Percentiles rank a stretch among this genome's conserved stretches.
phyloP scores from a whole-genome alignment of 495 filamentous ascomycete species.

The Xanthoparmelia taractica region DNA sequence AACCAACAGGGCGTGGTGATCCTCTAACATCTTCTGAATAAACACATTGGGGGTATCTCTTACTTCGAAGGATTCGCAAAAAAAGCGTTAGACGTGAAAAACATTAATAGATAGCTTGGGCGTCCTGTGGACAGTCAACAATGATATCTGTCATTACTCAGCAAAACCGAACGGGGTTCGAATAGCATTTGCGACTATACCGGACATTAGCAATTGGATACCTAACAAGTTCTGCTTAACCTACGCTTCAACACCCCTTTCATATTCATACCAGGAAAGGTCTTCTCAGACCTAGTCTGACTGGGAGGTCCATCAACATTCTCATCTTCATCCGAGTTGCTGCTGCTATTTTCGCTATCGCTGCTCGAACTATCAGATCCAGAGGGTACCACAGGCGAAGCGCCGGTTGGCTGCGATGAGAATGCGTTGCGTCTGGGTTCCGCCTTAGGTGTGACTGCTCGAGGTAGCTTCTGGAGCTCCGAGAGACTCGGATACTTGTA shows the following conservation, averaged over 20 bases:
- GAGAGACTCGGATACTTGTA: constrained; percentile 20
- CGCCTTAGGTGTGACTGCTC: not conserved
- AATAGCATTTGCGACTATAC: constrained; percentile 1
- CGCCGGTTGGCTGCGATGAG: not conserved
- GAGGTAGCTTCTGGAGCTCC: constrained; percentile 5
- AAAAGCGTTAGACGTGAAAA: not conserved
- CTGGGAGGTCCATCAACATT: not conserved
- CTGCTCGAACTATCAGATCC: constrained; percentile 1
- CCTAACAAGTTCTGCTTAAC: not conserved
- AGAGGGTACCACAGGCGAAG: not conserved
- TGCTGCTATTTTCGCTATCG: constrained; percentile 8
- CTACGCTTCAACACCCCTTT: constrained; percentile 6
- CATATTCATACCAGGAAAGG: constrained; percentile 5
- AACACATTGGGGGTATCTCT: constrained; percentile 2
- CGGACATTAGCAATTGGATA: not conserved
- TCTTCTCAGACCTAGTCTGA: not conserved
- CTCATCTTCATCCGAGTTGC: constrained; percentile 10
- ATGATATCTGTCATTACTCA: not conserved
- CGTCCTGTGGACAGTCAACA: not conserved
- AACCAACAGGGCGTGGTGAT: not conserved
- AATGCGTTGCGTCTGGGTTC: not conserved
- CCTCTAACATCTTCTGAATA: not conserved
- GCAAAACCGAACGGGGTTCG: not conserved
- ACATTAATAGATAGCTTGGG: no score
- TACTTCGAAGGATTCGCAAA: not conserved